Percentiles rank a stretch among this genome's conserved stretches.
Conservation (phyloP, 2,329 filamentous ascomycete species). For the Pleomassaria siparia region DNA sequence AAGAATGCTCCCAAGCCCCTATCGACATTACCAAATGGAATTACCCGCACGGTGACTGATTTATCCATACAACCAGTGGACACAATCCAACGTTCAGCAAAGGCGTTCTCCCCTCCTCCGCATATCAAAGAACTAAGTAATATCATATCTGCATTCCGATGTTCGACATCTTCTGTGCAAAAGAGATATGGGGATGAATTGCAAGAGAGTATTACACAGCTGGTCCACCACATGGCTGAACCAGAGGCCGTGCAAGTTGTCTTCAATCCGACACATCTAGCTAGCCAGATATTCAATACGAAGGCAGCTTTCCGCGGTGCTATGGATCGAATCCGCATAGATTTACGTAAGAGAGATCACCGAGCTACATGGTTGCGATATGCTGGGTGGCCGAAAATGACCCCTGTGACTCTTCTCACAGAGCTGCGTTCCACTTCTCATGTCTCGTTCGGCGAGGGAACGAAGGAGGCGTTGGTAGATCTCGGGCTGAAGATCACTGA, state of each 20-base stretch:
- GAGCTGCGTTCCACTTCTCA: slow-evolving; percentile 47
- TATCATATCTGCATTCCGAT: slow-evolving; percentile 15
- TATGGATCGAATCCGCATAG: slow-evolving; percentile 10
- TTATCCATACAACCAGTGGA: too few relatives aligned
- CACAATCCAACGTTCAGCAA: too few relatives aligned
- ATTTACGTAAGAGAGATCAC: slow-evolving; percentile 20
- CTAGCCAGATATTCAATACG: slow-evolving; percentile 15
- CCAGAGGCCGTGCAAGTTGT: background rate
- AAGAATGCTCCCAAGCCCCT: background rate
- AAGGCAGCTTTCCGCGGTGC: slow-evolving; percentile 14
- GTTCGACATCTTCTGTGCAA: slow-evolving; percentile 37
- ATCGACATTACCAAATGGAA: background rate
- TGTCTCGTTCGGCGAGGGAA: slow-evolving; percentile 32
- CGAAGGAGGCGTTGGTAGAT: slow-evolving; percentile 46
- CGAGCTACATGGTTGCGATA: slow-evolving; percentile 46
- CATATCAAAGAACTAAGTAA: slow-evolving; percentile 13
- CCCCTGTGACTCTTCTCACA: slow-evolving; percentile 48
- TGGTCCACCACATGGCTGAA: slow-evolving; percentile 13
- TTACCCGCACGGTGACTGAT: background rate
- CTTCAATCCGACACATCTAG: slow-evolving; percentile 7
- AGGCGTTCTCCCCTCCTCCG: background rate
- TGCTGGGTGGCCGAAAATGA: slow-evolving; percentile 51
- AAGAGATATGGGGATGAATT: slow-evolving; percentile 45
- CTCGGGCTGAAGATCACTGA: slow-evolving; percentile 50
- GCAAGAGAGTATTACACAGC: slow-evolving; percentile 35